These are phyloP conservation scores for Fusarium sp. DNA, from an alignment of 2,329 filamentous ascomycete genomes.

Conservation along the genomic window DNA sequence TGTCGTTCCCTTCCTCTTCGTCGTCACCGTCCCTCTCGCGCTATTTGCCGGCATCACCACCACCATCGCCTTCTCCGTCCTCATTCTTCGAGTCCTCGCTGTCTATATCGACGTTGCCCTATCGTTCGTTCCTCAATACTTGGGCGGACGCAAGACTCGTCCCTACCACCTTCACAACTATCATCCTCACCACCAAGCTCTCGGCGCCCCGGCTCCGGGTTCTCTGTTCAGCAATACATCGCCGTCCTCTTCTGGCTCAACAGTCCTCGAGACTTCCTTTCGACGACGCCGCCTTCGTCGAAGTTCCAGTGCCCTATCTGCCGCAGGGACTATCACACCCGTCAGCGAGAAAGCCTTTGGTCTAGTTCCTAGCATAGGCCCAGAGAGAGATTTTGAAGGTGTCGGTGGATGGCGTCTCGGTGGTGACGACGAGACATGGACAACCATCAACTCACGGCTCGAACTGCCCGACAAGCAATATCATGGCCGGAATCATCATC, in stretches of 20 bases:
- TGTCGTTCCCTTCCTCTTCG: slow-evolving; percentile 73
- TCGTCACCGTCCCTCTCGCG: slow-evolving; percentile 75
- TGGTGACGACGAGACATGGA: slow-evolving; percentile 64
- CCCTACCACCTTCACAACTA: slow-evolving; percentile 44
- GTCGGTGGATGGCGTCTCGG: slow-evolving; percentile 71
- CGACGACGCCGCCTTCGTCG: slow-evolving; percentile 53
- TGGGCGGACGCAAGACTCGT: slow-evolving; percentile 60
- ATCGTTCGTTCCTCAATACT: slow-evolving; percentile 70
- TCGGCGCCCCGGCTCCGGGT: slow-evolving; percentile 21
- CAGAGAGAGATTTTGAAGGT: slow-evolving; percentile 72
- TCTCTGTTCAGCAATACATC: slow-evolving; percentile 17
- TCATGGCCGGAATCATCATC: slow-evolving; percentile 58
- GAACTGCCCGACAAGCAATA: slow-evolving; percentile 63
- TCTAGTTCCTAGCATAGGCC: slow-evolving; percentile 64
- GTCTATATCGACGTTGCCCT: slow-evolving; percentile 76
- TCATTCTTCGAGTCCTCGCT: slow-evolving; percentile 72
- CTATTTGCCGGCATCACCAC: slow-evolving; percentile 76
- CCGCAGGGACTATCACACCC: slow-evolving; percentile 52
- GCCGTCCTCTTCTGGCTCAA: slow-evolving; percentile 37
- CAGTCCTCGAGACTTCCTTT: slow-evolving; percentile 34
- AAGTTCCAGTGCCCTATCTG: slow-evolving; percentile 55
- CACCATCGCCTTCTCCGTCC: slow-evolving; percentile 72
- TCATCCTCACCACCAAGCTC: slow-evolving; percentile 31
- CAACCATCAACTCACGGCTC: slow-evolving; percentile 67
- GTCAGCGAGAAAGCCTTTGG: slow-evolving; percentile 57